phyloP scores from a whole-genome alignment of 2,329 filamentous ascomycete genomes.

The Botrytis byssoidea region DNA sequence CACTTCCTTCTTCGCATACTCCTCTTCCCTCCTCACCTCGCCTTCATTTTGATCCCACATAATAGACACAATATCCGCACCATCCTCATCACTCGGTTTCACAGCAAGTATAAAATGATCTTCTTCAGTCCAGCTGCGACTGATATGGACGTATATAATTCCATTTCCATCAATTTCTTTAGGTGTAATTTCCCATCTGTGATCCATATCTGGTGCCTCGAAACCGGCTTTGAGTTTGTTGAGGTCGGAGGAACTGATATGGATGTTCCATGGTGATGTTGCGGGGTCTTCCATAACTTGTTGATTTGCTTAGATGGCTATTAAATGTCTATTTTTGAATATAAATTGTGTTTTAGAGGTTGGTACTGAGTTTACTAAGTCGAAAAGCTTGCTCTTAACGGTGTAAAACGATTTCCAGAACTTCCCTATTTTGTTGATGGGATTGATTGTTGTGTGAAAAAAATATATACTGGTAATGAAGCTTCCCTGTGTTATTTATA shows the following conservation, averaged over 20 bases:
- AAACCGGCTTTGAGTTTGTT: neutral
- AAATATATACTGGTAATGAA: too few relatives aligned
- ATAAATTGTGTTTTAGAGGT: neutral
- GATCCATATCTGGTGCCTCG: neutral
- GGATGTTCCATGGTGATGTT: neutral
- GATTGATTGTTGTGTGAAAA: neutral
- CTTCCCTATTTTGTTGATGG: neutral
- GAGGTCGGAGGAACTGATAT: neutral
- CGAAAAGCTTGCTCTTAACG: neutral
- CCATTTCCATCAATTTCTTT: neutral
- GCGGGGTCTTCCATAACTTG: neutral
- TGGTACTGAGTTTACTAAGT: neutral
- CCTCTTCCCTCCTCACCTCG: neutral
- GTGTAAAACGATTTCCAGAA: neutral
- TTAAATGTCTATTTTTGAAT: fast-evolving
- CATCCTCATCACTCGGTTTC: neutral
- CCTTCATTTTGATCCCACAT: neutral
- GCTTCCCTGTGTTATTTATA: neutral
- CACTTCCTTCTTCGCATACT: neutral
- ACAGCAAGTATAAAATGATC: neutral
- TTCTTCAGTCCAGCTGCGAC: neutral
- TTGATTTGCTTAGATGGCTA: fast-evolving
- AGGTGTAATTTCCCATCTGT: neutral
- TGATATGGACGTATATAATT: neutral
- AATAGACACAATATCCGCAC: neutral